Evolutionary conservation across 371 early-diverging fungal species (phyloP).

Genomic region (Saksenaea oblongispora): DNA sequence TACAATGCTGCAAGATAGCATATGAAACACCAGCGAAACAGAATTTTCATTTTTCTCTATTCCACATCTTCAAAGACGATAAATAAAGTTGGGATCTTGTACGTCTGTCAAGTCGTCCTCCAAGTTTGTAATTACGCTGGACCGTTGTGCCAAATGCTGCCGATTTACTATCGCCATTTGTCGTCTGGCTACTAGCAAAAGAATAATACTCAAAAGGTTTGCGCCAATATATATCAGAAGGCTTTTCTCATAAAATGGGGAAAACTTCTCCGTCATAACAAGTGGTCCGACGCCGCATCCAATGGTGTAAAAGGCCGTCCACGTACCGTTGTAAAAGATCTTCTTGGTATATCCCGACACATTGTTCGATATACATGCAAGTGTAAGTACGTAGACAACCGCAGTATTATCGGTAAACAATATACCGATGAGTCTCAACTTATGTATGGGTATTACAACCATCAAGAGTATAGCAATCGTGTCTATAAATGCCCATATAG

Average conservation of each 20-base stretch:
- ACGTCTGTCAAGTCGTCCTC: conserved; percentile 35
- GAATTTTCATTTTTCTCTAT: no score
- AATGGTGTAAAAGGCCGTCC: conserved; percentile 27
- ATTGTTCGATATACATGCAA: conserved; percentile 28
- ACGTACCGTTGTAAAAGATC: conserved; percentile 20
- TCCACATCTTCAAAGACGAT: conserved; percentile 34
- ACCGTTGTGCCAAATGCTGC: conserved; percentile 1
- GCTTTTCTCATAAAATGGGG: conserved; percentile 33
- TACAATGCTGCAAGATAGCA: no score
- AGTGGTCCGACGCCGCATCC: conserved; percentile 25
- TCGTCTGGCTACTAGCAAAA: conserved; percentile 19
- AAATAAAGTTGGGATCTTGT: conserved; percentile 37
- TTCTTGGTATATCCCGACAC: no score
- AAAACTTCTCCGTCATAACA: conserved; percentile 22
- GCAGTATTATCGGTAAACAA: conserved; percentile 21
- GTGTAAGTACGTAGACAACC: conserved; percentile 20
- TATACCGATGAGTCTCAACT: conserved; percentile 30
- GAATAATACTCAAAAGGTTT: conserved; percentile 17
- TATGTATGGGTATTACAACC: conserved; percentile 21
- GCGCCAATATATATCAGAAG: conserved; percentile 26
- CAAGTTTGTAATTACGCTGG: conserved; percentile 12
- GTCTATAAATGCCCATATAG: conserved; percentile 10
- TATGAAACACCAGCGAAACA: no score
- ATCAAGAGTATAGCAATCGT: conserved; percentile 27
- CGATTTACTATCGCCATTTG: conserved; percentile 21